Base-by-base conservation (phyloP, 2,329 filamentous ascomycete species). In the Colletotrichum limetticola region DNA sequence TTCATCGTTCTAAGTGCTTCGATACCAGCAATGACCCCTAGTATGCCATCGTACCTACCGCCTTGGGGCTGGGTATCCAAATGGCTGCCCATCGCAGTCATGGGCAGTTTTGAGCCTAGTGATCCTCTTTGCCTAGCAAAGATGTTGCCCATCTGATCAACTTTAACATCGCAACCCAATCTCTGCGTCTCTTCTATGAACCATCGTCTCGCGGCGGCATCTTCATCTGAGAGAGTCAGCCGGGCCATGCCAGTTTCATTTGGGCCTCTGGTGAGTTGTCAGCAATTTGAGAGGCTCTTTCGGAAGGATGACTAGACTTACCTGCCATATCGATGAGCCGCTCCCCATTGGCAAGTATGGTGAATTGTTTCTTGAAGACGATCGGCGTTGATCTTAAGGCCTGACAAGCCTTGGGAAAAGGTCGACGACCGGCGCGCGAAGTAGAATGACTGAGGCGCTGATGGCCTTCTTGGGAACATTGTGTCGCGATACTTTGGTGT, bases 101-200 rank as follows among this genome's bases (percentile, higher is more conserved):
- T 93, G 1, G 93, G 88, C 8, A 90, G 85, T 2, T 88, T 88
- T 32, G 89, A 85, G 22, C 86, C 83, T 62, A 83, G 82, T 66
- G 88, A 83, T 1, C 94, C 93, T 3, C 91, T 88, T 3, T 92
- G 88, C 4, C 94, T 86, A 0, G 93, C 93, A 79, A 96, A 97
- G 72, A 93, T 93, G 76, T 96, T 97, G 26, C 94, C 94, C 90
- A 96, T 95, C 30, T 89, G 85, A 79, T 97, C 94, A 1, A 94
- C 82, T 0, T 87, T 91, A 9, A 93, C 86, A 3, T 86, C 85
- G 80, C 94, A 96, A 8, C 91, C 92, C 0, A 95, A 83, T 0
- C 83, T 84, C 76, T 89, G 82, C 1, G 90, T 90, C 0, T 90
- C 91, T 22, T 90, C 80, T 0, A 91, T 87, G 75, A 97, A 95